Evolutionary conservation across 208 protist genomes (phyloP).

Genomic region (Acanthamoeba royreba): DNA sequence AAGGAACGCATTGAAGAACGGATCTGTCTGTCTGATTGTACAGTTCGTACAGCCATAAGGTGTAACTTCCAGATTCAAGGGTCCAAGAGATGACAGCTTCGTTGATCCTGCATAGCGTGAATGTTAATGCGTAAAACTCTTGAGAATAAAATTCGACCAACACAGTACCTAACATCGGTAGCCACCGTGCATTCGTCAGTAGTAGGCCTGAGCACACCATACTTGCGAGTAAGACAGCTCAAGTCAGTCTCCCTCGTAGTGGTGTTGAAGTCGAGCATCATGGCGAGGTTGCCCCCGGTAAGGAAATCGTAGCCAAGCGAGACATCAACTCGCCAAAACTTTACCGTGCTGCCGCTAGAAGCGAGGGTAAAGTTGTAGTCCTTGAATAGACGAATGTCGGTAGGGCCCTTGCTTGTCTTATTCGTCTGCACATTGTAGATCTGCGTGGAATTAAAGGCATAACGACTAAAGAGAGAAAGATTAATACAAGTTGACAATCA

Average conservation of each 20-base stretch:
- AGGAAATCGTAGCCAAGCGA: slow-evolving; percentile 34
- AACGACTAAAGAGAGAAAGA: not conserved
- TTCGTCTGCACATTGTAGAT: not conserved
- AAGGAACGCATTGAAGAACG: not conserved
- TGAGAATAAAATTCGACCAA: not conserved
- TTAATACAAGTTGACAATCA: not conserved
- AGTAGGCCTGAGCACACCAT: not conserved
- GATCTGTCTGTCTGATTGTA: slow-evolving; percentile 27
- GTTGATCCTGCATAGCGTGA: not conserved
- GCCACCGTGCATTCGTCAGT: not conserved
- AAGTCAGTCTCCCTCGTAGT: not conserved
- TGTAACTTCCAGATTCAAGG: not conserved
- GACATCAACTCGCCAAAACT: slow-evolving; percentile 2
- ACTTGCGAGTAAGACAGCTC: not conserved
- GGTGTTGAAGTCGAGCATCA: slow-evolving; percentile 12
- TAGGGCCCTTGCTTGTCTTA: not conserved
- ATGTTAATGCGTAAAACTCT: not conserved
- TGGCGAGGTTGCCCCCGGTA: not conserved
- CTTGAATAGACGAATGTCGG: not conserved
- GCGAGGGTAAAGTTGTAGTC: not conserved
- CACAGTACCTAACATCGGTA: not conserved
- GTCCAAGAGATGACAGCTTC: slow-evolving; percentile 1
- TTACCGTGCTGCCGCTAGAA: not conserved
- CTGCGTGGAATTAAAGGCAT: not conserved
- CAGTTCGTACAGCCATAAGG: not conserved